phyloP scores from a whole-genome alignment of 2,329 filamentous ascomycete species.

The Phialophora macrospora region DNA sequence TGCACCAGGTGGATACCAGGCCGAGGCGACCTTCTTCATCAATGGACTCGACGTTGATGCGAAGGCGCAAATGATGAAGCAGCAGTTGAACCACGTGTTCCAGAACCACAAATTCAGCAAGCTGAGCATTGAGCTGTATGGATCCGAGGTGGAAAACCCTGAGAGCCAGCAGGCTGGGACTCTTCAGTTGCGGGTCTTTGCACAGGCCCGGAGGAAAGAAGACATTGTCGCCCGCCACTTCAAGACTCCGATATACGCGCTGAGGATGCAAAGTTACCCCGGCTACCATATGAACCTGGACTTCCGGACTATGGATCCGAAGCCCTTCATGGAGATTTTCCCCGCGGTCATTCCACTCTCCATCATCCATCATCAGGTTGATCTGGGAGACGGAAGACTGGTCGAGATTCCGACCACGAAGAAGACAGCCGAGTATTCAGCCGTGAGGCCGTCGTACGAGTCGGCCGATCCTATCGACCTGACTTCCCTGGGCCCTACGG shows the following conservation, averaged over 20 bases:
- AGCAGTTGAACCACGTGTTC: constrained; percentile 46
- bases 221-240: constrained; percentile 32
- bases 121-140: constrained; percentile 35
- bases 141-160: constrained; percentile 36
- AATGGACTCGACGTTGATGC: constrained; percentile 29
- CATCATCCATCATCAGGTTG: too few species aligned
- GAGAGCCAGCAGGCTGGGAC: constrained; percentile 45
- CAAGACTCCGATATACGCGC: not conserved
- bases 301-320: not conserved
- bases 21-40: constrained; percentile 49
- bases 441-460: too few species aligned
- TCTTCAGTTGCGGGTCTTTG: constrained; percentile 45
- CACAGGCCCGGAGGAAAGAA: constrained; percentile 48
- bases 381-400: too few species aligned
- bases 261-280: not conserved
- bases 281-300: not conserved
- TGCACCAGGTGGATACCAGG: constrained; percentile 47
- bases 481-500: too few species aligned
- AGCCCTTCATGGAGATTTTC: not conserved
- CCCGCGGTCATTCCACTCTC: not conserved
- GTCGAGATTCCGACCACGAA: too few species aligned
- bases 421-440: too few species aligned
- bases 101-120: constrained; percentile 30
- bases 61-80: constrained; percentile 43
- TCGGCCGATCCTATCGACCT: too few species aligned